phyloP scores from a whole-genome alignment of 163 green algal species.

The Chlorella variabilis region DNA sequence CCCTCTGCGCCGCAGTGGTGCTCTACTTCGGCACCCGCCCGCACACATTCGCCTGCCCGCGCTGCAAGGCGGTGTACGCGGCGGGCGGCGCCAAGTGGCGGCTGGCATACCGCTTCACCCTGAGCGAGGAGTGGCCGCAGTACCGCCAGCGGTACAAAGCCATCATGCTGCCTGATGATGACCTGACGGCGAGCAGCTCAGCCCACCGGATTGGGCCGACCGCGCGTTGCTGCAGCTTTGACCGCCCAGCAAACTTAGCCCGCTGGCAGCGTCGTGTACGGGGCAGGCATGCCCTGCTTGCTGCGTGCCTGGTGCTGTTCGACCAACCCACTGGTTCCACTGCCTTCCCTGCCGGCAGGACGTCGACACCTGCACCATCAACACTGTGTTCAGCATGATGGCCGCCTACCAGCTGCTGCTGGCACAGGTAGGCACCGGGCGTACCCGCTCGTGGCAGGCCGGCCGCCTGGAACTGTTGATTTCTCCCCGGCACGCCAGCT shows the following conservation, averaged over 20 bases:
- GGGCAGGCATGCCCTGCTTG: no score
- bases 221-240: no score
- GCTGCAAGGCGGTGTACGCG: constrained; percentile 18
- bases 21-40: constrained; percentile 38
- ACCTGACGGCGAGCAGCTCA: constrained; percentile 4
- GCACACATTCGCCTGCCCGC: constrained; percentile 12
- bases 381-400: constrained; percentile 14
- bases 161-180: constrained; percentile 11
- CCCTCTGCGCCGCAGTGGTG: constrained; percentile 39
- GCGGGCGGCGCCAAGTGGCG: constrained; percentile 32
- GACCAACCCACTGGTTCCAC: no score
- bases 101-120: constrained; percentile 29
- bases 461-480: no score
- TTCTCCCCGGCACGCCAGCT: no score
- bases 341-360: neutral
- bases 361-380: constrained; percentile 30
- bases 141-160: neutral
- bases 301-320: no score
- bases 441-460: no score
- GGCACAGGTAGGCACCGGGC: constrained; percentile 13
- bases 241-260: no score
- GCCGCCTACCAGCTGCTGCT: constrained; percentile 7
- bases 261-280: no score
- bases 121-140: constrained; percentile 26
- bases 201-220: no score